Conservation (phyloP, 352 stramenopile genomes). For the Phytophthora pinifolia region DNA sequence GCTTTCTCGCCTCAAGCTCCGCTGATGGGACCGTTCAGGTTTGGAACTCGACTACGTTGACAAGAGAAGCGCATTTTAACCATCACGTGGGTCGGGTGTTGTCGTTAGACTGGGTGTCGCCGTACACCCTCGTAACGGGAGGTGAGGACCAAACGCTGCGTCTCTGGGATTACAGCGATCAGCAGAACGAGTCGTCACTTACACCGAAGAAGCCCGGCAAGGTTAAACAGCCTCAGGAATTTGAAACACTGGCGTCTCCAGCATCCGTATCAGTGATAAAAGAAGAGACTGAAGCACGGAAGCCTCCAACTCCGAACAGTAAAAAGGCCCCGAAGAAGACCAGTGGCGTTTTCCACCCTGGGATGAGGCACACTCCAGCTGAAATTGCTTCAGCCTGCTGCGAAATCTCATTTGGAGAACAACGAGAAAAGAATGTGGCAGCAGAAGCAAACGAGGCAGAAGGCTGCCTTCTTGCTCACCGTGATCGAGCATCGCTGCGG, state of each 20-base stretch:
- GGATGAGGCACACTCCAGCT: conserved; percentile 10
- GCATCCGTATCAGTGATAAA: background rate
- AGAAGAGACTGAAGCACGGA: background rate
- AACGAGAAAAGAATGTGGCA: background rate
- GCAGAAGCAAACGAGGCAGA: background rate
- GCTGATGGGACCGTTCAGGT: conserved; percentile 57
- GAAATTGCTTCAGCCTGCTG: conserved; percentile 28
- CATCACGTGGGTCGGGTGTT: conserved; percentile 58
- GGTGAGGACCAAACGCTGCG: conserved; percentile 73
- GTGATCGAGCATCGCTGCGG: conserved; percentile 8
- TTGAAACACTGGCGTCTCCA: conserved; percentile 3
- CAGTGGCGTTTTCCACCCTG: conserved; percentile 29
- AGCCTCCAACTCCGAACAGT: conserved; percentile 1
- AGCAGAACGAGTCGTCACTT: conserved; percentile 14
- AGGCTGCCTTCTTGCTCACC: conserved; percentile 12
- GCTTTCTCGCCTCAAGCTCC: conserved; percentile 51
- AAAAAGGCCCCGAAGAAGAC: conserved; percentile 33
- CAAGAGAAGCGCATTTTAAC: conserved; percentile 36
- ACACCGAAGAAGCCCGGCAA: conserved; percentile 29
- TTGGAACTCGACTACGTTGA: conserved; percentile 37
- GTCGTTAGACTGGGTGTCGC: conserved; percentile 54
- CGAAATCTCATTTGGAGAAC: conserved; percentile 6
- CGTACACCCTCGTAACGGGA: conserved; percentile 45
- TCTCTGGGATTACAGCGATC: conserved; percentile 52
- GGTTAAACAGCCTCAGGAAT: conserved; percentile 27